Evolutionary conservation across 805 yeast species (phyloP).

Genomic region (Middelhovenomyces tepae): DNA sequence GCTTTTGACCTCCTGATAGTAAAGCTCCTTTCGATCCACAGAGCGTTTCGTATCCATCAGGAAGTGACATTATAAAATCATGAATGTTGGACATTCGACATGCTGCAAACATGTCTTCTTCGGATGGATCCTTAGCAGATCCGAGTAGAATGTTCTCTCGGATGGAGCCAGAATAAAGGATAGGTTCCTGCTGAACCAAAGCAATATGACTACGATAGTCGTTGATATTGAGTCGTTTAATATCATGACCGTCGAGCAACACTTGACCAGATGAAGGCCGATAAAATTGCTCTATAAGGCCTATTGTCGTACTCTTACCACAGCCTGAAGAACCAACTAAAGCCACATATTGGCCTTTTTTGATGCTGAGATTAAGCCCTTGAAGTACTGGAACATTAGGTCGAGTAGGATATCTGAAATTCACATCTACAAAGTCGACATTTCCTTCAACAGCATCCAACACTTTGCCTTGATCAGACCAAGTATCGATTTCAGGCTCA

Average conservation of each 20-base stretch:
- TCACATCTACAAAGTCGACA: conserved; percentile 46
- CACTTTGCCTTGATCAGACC: conserved; percentile 22
- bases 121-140: conserved; percentile 23
- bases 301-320: conserved; percentile 52
- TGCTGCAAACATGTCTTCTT: conserved; percentile 37
- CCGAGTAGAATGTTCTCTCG: conserved; percentile 51
- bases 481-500: conserved; percentile 28
- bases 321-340: conserved; percentile 62
- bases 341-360: conserved; percentile 47
- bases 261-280: conserved; percentile 42
- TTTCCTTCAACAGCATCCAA: conserved; percentile 37
- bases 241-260: conserved; percentile 43
- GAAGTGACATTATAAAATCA: conserved; percentile 46
- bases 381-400: conserved; percentile 42
- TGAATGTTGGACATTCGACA: conserved; percentile 48
- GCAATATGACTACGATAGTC: conserved; percentile 46
- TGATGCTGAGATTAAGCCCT: conserved; percentile 40
- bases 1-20: conserved; percentile 70
- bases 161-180: conserved; percentile 46
- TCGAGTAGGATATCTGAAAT: conserved; percentile 60
- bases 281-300: conserved; percentile 42
- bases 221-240: conserved; percentile 39
- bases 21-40: conserved; percentile 50
- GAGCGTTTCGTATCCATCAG: conserved; percentile 52
- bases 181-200: conserved; percentile 56